Base-by-base conservation (phyloP, 1,284 basidiomycete species). In the Sparassis latifolia region DNA sequence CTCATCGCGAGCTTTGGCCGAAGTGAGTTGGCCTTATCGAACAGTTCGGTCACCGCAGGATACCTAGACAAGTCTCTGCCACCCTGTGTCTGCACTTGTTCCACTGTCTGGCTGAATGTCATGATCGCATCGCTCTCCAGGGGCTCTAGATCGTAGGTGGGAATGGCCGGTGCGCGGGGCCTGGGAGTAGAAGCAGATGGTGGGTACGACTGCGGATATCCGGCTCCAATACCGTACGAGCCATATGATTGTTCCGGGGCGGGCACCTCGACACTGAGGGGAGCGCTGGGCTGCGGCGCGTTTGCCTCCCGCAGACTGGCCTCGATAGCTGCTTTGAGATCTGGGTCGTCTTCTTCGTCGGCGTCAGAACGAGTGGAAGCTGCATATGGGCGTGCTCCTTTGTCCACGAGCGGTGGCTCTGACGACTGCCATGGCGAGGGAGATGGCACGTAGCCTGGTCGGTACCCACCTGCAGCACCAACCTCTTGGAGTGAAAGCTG, bases 321-420 rank as follows among this genome's bases (percentile, higher is more conserved):
- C 62, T 97, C 95, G 52, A 99, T 99, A 0, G 97, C 97, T 10
- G 96, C 90, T 49, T 80, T 84, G 28, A 99, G 74, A 58, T 99
- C 93, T 7, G 92, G 89, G 65, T 99, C 96, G 28, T 97, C 89
- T 44, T 95, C 93, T 28, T 93, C 92, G 10, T 82, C 85, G 4
- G 71, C 70, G 45, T 59, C 65, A 33, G 63, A 57, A 42, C 66
- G 57, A 2, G 82, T 42, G 6, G 77, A 50, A 71, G 76, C 5
- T 72, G 72, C 45, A 62, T 65, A 49, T 3, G 60, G 54, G 20
- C 55, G 54, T 2, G 57, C 57, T 5, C 50, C 32, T 6, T 75
- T 74, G 54, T 86, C 81, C 33, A 88, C 68, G 27, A 86, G 60
- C 2, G 91, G 91, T 2, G 89, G 89, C 61, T 92, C 88, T 1